Evolutionary conservation across 2,329 filamentous ascomycete species (phyloP).

Genomic region (Colletotrichum lini): DNA sequence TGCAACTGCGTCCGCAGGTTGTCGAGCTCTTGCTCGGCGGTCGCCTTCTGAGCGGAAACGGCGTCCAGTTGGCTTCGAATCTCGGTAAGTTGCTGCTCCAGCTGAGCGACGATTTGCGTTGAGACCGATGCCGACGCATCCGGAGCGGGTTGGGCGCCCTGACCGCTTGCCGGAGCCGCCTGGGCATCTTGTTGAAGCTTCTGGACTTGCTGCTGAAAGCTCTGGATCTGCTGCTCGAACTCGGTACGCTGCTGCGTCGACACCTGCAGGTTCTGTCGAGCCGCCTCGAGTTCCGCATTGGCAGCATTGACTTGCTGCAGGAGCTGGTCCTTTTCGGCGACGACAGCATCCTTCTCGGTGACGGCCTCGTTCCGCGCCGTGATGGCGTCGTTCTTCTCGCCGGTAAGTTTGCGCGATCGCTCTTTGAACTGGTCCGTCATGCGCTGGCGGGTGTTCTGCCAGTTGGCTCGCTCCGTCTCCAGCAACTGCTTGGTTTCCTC

Average conservation of each 20-base stretch:
- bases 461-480: conserved; percentile 68
- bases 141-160: conserved; percentile 46
- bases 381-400: conserved; percentile 67
- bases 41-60: conserved; percentile 77
- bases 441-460: conserved; percentile 66
- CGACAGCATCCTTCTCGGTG: conserved; percentile 62
- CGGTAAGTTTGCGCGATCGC: conserved; percentile 67
- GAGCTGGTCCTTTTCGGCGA: conserved; percentile 69
- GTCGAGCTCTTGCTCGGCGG: conserved; percentile 75
- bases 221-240: conserved; percentile 60
- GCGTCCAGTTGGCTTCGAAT: conserved; percentile 75
- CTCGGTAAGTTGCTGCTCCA: conserved; percentile 65
- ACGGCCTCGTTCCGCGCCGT: conserved; percentile 68
- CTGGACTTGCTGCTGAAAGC: conserved; percentile 60
- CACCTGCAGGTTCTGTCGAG: conserved; percentile 54
- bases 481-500: conserved; percentile 66
- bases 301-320: conserved; percentile 64
- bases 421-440: conserved; percentile 76
- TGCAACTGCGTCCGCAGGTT: conserved; percentile 72
- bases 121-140: conserved; percentile 59
- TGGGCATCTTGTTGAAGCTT: conserved; percentile 54
- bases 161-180: conserved; percentile 57
- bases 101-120: conserved; percentile 61
- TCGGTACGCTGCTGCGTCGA: conserved; percentile 51
- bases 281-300: conserved; percentile 69